Evolutionary conservation across 495 filamentous ascomycete species (phyloP), one percentile per base, ranked within the genome.

Genomic region (Xanthoparmelia taractica): DNA sequence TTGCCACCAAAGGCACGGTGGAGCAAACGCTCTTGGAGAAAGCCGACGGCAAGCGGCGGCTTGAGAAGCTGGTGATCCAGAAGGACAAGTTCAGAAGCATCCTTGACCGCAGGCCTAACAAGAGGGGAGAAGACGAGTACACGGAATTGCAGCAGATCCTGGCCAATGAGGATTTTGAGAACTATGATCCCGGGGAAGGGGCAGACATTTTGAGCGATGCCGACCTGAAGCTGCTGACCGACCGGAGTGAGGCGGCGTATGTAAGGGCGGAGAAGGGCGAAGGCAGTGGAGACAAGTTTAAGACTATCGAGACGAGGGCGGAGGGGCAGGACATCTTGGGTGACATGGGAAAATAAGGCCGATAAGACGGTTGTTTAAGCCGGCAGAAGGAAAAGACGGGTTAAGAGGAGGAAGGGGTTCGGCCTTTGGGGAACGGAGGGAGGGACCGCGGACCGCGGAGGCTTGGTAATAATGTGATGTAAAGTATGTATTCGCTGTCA

Each of bases 11-110:
- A 69, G 89, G 87, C 1, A 97, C 93, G 0, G 88, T 98, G 0
- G 94, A 98, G 73, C 89, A 97, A 69, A 87, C 84, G 8, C 80
- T 98, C 0, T 85, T 98, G 8, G 84, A 91, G 65, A 90, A 87
- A 62, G 94, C 94, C 8, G 94, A 96, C 64, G 89, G 87, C 0
- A 98, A 98, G 77, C 85, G 95, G n/a, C 81, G 94, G 12, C 78
- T 98, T 0, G 94, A 97, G 72, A 92, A 96, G 71, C 78, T 97
- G 4, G 92, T 98, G 20, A 97, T 98, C 65, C 90, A 92, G 69
- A 96, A 97, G 72, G 95, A 92, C 5, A 86, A 85, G 70, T 78
- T 87, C 72, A 80, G 80, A 68, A 80, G 79, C 62, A 68, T 84
- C 41, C 78, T 86, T 17, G 71, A 76, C 63, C 52, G 58, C 10